These are phyloP conservation scores for Blepharisma undulans DNA, from an alignment of 169 alveolate genomes.

Conservation along the genomic window DNA sequence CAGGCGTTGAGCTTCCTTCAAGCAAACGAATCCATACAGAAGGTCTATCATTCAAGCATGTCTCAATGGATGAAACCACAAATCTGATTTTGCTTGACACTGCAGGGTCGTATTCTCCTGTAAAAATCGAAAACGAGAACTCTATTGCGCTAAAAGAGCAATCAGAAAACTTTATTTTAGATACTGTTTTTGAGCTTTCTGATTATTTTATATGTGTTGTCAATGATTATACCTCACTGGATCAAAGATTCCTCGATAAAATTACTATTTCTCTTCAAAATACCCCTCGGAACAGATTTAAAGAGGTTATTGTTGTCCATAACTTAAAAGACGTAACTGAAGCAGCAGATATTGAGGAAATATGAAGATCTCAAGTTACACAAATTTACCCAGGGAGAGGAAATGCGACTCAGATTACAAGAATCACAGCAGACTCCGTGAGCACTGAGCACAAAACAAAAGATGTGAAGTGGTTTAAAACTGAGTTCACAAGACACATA, in stretches of 20 bases:
- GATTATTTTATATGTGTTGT: slow-evolving; percentile 47
- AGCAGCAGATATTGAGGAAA: neutral
- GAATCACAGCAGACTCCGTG: neutral
- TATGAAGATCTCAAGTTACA: neutral
- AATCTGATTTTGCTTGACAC: slow-evolving; percentile 43
- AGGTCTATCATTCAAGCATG: neutral
- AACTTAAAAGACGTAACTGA: slow-evolving; percentile 37
- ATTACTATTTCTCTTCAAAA: slow-evolving; percentile 17
- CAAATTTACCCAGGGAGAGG: neutral
- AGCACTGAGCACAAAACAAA: neutral
- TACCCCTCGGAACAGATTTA: slow-evolving; percentile 4
- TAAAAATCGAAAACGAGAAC: slow-evolving; percentile 39
- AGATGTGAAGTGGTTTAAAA: neutral
- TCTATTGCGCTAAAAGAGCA: slow-evolving; percentile 34
- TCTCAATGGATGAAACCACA: neutral
- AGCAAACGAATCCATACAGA: neutral
- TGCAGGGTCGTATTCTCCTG: slow-evolving; percentile 47
- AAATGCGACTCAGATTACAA: neutral
- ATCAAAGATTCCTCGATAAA: slow-evolving; percentile 37
- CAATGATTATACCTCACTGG: slow-evolving; percentile 46
- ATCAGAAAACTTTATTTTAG: slow-evolving; percentile 39
- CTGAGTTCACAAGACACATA: neutral
- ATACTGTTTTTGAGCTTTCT: slow-evolving; percentile 39
- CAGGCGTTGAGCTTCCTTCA: slow-evolving; percentile 38
- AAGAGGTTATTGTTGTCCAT: slow-evolving; percentile 47